Conservation (phyloP, 1,284 basidiomycete species). For the Inonotus obliquus region DNA sequence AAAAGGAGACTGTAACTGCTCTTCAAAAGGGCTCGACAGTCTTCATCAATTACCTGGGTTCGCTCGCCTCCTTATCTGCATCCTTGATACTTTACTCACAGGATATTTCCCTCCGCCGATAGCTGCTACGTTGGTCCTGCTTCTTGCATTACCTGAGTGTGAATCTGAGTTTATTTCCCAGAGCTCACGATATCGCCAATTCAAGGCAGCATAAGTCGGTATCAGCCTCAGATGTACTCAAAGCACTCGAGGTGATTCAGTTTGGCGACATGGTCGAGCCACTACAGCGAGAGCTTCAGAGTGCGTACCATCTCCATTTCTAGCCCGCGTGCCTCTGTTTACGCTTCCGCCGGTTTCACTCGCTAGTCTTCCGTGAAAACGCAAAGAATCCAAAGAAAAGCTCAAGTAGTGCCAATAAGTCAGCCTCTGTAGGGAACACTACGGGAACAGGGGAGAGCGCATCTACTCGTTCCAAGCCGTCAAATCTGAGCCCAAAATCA, state of each 20-base stretch:
- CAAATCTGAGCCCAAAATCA: conserved; percentile 29
- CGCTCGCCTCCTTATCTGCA: conserved; percentile 26
- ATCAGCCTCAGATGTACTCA: conserved; percentile 83
- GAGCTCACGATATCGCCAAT: conserved; percentile 83
- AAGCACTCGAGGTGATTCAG: conserved; percentile 77
- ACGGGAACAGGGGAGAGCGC: conserved; percentile 17
- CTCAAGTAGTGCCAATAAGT: conserved; percentile 22
- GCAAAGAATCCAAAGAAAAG: conserved; percentile 49
- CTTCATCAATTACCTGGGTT: conserved; percentile 88
- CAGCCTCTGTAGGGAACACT: not conserved
- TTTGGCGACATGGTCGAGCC: conserved; percentile 70
- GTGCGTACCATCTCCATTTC: conserved; percentile 37
- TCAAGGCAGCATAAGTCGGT: conserved; percentile 86
- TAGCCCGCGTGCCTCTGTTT: not conserved
- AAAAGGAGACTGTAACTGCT: conserved; percentile 81
- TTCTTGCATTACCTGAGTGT: not conserved
- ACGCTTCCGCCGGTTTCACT: not conserved
- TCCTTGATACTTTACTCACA: not conserved
- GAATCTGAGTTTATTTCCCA: conserved; percentile 27
- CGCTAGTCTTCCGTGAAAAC: conserved; percentile 54
- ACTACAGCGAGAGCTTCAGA: conserved; percentile 67
- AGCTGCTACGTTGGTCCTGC: not conserved
- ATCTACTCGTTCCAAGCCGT: conserved; percentile 22
- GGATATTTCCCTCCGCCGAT: not conserved
- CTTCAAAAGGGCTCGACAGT: conserved; percentile 84